Conservation (phyloP, 768 basidiomycete genomes). For the Naematelia aurantialba region DNA sequence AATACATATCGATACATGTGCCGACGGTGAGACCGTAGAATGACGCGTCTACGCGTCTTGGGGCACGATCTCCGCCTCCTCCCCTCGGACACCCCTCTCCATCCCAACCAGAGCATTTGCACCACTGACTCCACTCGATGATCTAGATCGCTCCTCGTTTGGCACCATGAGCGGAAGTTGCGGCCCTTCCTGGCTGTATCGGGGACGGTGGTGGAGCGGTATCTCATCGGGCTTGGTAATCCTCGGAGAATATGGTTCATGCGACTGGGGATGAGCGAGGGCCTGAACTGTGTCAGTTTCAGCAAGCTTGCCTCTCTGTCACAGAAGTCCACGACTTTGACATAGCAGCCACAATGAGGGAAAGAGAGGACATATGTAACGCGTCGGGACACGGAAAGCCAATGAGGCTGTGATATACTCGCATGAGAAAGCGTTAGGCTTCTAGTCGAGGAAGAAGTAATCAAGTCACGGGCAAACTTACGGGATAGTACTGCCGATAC, state of each 20-base stretch:
- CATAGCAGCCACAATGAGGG: too few relatives aligned
- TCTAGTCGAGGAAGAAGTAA: too few relatives aligned
- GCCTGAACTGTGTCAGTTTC: slow-evolving; percentile 14
- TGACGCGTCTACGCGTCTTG: too few relatives aligned
- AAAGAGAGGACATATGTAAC: too few relatives aligned
- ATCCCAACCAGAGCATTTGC: neutral
- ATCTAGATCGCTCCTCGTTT: too few relatives aligned
- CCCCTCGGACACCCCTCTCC: neutral
- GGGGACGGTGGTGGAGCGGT: neutral
- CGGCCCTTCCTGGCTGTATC: neutral
- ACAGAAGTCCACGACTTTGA: too few relatives aligned
- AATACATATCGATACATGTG: too few relatives aligned
- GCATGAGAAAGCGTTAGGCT: too few relatives aligned
- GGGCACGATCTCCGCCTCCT: neutral
- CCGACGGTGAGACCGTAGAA: too few relatives aligned
- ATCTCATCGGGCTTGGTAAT: slow-evolving; percentile 20
- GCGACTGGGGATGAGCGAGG: slow-evolving; percentile 21
- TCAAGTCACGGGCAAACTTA: slow-evolving; percentile 15
- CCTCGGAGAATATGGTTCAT: slow-evolving; percentile 41
- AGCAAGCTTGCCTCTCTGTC: neutral
- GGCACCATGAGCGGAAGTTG: neutral
- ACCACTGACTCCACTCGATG: too few relatives aligned
- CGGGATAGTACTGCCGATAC: slow-evolving; percentile 48
- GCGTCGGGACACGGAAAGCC: too few relatives aligned
- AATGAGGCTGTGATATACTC: too few relatives aligned